phyloP scores from a whole-genome alignment of 2,329 filamentous ascomycete species.

The Monascus ruber region DNA sequence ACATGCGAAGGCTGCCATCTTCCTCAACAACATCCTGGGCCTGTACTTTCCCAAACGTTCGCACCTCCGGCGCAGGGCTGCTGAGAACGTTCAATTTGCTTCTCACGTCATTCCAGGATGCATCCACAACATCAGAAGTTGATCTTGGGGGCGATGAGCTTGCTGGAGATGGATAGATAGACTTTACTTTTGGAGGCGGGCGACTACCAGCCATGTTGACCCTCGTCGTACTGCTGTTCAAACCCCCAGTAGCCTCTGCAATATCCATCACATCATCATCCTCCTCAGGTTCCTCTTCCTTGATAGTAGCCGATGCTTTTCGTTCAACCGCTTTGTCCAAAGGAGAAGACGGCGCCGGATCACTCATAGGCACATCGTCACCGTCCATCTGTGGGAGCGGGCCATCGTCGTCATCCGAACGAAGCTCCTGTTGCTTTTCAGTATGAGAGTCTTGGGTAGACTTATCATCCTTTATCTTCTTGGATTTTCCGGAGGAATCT shows the following conservation, averaged over 20 bases:
- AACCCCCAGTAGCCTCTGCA: constrained; percentile 57
- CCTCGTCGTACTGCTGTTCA: constrained; percentile 52
- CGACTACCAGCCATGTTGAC: constrained; percentile 79
- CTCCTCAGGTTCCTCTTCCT: constrained; percentile 57
- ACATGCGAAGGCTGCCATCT: constrained; percentile 84
- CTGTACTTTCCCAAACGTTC: constrained; percentile 65
- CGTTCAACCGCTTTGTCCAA: constrained; percentile 66
- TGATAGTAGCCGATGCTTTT: constrained; percentile 46
- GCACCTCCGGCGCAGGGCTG: constrained; percentile 53
- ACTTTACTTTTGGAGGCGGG: constrained; percentile 61
- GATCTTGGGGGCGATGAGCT: constrained; percentile 65
- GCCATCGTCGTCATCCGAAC: constrained; percentile 41
- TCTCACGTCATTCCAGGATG: constrained; percentile 81
- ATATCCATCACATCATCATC: constrained; percentile 80
- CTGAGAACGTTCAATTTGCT: constrained; percentile 76
- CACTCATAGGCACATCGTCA: constrained; percentile 73
- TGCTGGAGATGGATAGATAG: constrained; percentile 56
- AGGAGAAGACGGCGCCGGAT: constrained; percentile 77
- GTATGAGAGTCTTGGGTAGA: constrained; percentile 32
- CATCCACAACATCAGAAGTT: constrained; percentile 54
- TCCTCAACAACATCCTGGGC: constrained; percentile 80
- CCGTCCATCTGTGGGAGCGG: constrained; percentile 49
- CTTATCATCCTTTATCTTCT: constrained; percentile 31
- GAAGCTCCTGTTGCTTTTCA: constrained; percentile 26
- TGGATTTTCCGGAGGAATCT: constrained; percentile 42